Percentiles rank a stretch among this genome's conserved stretches.
Conservation (phyloP, 345 rosid species). For the Trapa bicornis region DNA sequence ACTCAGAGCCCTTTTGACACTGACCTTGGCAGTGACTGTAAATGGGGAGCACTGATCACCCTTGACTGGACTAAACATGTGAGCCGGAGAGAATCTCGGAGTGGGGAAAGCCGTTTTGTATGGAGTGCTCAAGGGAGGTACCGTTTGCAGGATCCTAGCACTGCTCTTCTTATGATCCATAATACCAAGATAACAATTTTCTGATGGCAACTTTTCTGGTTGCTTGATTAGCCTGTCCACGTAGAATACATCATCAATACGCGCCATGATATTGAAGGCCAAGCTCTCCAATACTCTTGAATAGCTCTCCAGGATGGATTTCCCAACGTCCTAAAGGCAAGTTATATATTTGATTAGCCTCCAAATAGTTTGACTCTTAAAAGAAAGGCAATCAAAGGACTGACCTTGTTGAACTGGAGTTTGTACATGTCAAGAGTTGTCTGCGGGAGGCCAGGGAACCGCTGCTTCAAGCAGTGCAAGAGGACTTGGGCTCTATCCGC, state of each 20-base stretch:
- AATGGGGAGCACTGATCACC: conserved; percentile 38
- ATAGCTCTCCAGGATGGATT: conserved; percentile 6
- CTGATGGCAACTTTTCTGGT: not conserved
- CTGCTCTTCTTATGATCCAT: conserved; percentile 26
- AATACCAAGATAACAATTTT: conserved; percentile 19
- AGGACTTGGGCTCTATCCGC: conserved; percentile 10
- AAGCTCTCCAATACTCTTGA: conserved; percentile 7
- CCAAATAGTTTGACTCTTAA: not conserved
- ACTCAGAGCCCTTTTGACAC: conserved; percentile 59
- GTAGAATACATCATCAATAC: conserved; percentile 5
- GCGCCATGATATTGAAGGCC: conserved; percentile 9
- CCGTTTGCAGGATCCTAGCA: conserved; percentile 27
- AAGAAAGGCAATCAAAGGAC: not conserved
- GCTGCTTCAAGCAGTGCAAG: conserved; percentile 10
- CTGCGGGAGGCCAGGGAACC: conserved; percentile 11
- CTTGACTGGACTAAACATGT: conserved; percentile 29
- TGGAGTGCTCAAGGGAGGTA: conserved; percentile 41
- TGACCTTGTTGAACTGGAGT: conserved; percentile 12
- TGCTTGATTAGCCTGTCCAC: conserved; percentile 6
- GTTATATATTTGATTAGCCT: not conserved
- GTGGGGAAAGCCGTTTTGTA: conserved; percentile 50
- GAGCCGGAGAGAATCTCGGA: conserved; percentile 60
- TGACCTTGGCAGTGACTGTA: conserved; percentile 26
- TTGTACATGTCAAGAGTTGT: conserved; percentile 11
- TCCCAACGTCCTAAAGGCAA: conserved; percentile 10